A percentile compares a stretch with the other conserved stretches of the same genome.
Evolutionary conservation across 2,329 filamentous ascomycete genomes (phyloP).

Genomic region (Aspergillus arachidicola): DNA sequence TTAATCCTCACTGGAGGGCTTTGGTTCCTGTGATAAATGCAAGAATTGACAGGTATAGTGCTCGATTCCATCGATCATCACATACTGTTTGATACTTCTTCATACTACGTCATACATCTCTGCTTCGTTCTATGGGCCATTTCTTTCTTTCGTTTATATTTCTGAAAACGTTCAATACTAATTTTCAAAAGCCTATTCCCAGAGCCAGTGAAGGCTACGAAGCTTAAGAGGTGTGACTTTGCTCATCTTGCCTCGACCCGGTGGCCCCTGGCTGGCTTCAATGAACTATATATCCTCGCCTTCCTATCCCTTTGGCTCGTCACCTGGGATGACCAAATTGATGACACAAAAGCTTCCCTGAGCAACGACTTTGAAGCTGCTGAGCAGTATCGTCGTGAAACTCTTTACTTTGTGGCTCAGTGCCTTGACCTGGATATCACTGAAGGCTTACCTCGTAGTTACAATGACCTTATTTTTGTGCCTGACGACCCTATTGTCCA

Average conservation of each 20-base stretch:
- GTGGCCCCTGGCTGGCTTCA: conserved; percentile 1
- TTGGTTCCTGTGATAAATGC: background rate
- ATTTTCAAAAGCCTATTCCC: background rate
- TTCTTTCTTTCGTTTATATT: background rate
- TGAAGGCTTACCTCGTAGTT: background rate
- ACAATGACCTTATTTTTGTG: background rate
- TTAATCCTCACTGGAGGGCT: background rate
- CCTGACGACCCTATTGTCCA: background rate
- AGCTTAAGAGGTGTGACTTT: background rate
- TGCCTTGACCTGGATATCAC: background rate
- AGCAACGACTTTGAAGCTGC: background rate
- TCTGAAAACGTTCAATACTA: background rate
- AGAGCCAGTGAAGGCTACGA: background rate
- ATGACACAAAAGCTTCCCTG: background rate
- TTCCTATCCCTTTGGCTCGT: background rate
- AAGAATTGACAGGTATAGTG: background rate
- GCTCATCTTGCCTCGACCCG: background rate
- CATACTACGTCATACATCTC: background rate
- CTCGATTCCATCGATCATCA: background rate
- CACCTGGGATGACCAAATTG: background rate
- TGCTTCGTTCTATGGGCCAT: background rate
- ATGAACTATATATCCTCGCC: background rate
- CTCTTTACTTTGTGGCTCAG: background rate
- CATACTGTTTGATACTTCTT: background rate
- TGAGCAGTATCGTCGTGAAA: background rate